phyloP scores from a whole-genome alignment of 2,329 filamentous ascomycete species.

The Pseudogymnoascus sp. region DNA sequence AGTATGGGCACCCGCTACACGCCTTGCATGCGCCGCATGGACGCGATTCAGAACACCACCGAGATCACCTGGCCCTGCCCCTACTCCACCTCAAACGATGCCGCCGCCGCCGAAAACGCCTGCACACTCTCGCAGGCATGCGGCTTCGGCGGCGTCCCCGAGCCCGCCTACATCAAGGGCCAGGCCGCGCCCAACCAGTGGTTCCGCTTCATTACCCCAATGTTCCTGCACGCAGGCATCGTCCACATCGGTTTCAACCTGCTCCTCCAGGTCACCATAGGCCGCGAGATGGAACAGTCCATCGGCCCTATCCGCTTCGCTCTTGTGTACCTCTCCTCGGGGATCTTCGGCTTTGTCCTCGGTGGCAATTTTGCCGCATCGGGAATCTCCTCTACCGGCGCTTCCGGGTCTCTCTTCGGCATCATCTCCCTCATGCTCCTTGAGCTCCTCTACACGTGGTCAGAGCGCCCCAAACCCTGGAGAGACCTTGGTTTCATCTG shows the following conservation, averaged over 20 bases:
- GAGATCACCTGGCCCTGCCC: constrained; percentile 70
- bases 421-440: constrained; percentile 82
- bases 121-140: constrained; percentile 78
- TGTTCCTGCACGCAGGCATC: constrained; percentile 89
- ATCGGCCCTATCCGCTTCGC: constrained; percentile 86
- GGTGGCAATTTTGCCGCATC: constrained; percentile 87
- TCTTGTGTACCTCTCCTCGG: constrained; percentile 81
- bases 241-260: constrained; percentile 96
- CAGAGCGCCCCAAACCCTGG: constrained; percentile 64
- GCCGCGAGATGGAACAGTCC: constrained; percentile 82
- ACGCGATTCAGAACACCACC: constrained; percentile 51
- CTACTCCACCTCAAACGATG: constrained; percentile 50
- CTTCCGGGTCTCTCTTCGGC: constrained; percentile 85
- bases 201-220: constrained; percentile 92
- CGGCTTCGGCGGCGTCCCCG: constrained; percentile 58
- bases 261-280: constrained; percentile 81
- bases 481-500: constrained; percentile 84
- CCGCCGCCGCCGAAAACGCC: constrained; percentile 39
- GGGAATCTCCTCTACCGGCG: constrained; percentile 76
- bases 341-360: constrained; percentile 93
- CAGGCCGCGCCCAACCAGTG: constrained; percentile 74
- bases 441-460: constrained; percentile 90
- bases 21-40: constrained; percentile 87
- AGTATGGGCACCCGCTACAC: constrained; percentile 93
- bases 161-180: constrained; percentile 21